Base-by-base conservation (phyloP, 202 grass and related monocot genomes). In the Schoenoplectus triqueter region DNA sequence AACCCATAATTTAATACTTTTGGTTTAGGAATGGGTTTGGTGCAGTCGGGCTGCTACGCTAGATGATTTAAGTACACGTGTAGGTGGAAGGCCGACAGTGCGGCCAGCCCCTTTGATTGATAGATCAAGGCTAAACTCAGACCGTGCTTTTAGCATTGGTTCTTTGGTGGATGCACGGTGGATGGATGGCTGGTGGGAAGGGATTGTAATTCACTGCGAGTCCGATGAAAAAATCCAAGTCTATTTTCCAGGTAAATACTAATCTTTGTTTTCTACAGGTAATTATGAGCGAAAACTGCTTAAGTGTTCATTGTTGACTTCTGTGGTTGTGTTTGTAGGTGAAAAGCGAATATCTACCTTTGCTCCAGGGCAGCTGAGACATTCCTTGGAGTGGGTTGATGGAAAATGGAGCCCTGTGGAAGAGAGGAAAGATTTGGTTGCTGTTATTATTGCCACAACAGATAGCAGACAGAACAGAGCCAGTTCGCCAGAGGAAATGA, bases 111-210 rank as follows among this genome's bases (percentile, higher is more conserved):
- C 78, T 45, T 22, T 42, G 41, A 78, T 57, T 8, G 78, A 86
- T 80, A 20, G 47, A 0, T 7, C n/a, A 21, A 64, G 2, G 20
- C 6, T 21, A 67, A 48, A 18, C 5, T 57, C 59, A 22, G 42
- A 64, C 7, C 80, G 69, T 64, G 66, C 48, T 76, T 86, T 92
- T 63, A 68, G 84, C 54, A 48, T 85, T 88, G 95, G 95, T 64
- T 49, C 88, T 70, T 45, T 93, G 84, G 92, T 98, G 66, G 95
- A 98, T 86, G 91, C 90, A 48, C 91, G 88, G 93, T 95, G 90
- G 92, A 90, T 93, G 78, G 88, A 75, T 90, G 93, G 95, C 69
- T 98, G 92, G 95, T 98, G 95, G 95, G 95, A 95, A 91, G 95
- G 95, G 75, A 92, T 98, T 72, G 84, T 94, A 18, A 85, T 89